phyloP scores from a whole-genome alignment of 768 basidiomycete species.

The Rhizopogon salebrosus region DNA sequence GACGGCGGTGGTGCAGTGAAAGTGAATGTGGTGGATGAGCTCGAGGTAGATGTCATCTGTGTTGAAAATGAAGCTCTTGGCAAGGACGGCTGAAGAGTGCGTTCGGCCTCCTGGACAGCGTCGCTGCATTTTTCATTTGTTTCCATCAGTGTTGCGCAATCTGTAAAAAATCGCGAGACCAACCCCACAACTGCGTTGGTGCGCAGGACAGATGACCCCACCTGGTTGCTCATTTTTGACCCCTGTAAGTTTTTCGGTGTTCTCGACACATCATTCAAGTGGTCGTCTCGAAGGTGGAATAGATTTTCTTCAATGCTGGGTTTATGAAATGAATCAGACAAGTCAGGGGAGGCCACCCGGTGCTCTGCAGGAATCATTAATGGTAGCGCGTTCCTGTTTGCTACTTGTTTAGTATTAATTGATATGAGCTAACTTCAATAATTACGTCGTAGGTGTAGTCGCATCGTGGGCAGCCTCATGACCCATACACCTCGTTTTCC shows the following conservation, averaged over 20 bases:
- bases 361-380: background rate
- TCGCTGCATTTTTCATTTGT: background rate
- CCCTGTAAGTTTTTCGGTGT: background rate
- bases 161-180: conserved; percentile 1
- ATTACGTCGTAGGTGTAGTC: conserved; percentile 1
- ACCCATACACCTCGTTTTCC: background rate
- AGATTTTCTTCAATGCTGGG: background rate
- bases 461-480: background rate
- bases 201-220: background rate
- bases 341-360: background rate
- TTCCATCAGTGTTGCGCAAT: conserved; percentile 11
- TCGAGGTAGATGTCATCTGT: background rate
- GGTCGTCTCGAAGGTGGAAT: background rate
- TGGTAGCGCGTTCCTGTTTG: conserved; percentile 1
- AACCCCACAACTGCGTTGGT: background rate
- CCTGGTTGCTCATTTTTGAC: background rate
- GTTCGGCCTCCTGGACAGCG: background rate
- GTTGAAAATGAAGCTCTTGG: background rate
- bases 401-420: background rate
- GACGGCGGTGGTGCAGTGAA: conserved; percentile 52
- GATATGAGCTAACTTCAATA: background rate
- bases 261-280: background rate
- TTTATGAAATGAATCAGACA: background rate
- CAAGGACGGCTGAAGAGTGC: background rate
- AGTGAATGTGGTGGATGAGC: conserved; percentile 24